Percentiles rank a stretch among this genome's conserved stretches.
Conservation (phyloP, 129 eudicot species). For the Flaveria bidentis region DNA sequence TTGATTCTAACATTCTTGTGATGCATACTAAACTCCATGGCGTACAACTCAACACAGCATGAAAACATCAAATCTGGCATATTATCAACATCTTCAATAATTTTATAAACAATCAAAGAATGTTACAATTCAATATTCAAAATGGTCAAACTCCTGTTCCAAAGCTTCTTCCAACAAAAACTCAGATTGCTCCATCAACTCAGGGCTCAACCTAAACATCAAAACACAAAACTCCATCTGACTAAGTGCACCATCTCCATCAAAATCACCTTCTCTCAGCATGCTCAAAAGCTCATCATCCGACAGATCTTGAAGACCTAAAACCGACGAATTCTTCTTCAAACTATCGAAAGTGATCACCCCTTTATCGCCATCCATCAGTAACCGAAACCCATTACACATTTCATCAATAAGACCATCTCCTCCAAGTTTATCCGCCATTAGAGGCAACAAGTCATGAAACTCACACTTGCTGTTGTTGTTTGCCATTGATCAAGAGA, state of each 20-base stretch:
- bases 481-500: constrained; percentile 30
- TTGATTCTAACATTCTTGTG: no score
- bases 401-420: constrained; percentile 70
- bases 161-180: constrained; percentile 65
- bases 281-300: constrained; percentile 59
- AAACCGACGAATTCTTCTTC: constrained; percentile 51
- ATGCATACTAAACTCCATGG: neutral
- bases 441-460: constrained; percentile 65
- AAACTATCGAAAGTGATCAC: constrained; percentile 77
- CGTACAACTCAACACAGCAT: neutral
- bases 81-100: neutral
- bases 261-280: constrained; percentile 72
- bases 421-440: constrained; percentile 79
- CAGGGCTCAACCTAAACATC: constrained; percentile 83
- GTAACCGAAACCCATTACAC: constrained; percentile 66
- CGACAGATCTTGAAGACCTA: constrained; percentile 60
- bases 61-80: neutral
- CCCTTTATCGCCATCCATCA: constrained; percentile 66
- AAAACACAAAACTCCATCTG: constrained; percentile 90
- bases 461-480: constrained; percentile 36
- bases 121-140: neutral
- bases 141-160: constrained; percentile 36
- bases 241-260: constrained; percentile 73
- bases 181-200: constrained; percentile 71
- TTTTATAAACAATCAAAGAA: neutral